A percentile compares a stretch with the other conserved stretches of the same genome.
Conservation (phyloP, 345 rosid genomes). For the Syzygium grande region DNA sequence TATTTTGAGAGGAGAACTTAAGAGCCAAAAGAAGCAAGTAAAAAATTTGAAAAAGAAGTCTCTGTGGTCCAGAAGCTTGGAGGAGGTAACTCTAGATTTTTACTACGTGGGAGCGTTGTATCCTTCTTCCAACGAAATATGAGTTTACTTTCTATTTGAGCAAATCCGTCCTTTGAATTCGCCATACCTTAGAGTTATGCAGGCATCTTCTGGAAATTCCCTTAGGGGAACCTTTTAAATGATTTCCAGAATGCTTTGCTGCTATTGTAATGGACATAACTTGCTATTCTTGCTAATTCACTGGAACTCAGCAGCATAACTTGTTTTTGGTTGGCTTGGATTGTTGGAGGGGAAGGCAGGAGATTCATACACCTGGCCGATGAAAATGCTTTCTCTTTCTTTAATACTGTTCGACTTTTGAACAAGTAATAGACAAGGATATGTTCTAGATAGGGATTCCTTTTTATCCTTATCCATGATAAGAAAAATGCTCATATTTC, state of each 20-base stretch:
- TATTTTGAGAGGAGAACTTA: slow-evolving; percentile 59
- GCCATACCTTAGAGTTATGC: neutral
- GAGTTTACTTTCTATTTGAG: neutral
- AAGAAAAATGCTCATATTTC: neutral
- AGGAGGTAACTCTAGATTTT: slow-evolving; percentile 44
- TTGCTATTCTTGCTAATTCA: neutral
- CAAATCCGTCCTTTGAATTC: neutral
- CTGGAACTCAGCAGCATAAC: neutral
- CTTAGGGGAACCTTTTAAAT: neutral
- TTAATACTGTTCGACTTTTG: neutral
- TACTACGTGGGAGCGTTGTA: neutral
- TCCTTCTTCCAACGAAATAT: neutral
- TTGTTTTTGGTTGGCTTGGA: neutral
- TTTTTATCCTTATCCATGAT: neutral
- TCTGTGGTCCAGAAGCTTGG: slow-evolving; percentile 79
- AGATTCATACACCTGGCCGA: neutral
- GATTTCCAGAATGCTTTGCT: neutral
- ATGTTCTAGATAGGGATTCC: neutral
- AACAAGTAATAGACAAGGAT: neutral
- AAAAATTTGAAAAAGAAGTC: slow-evolving; percentile 78
- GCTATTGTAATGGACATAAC: neutral
- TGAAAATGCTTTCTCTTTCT: neutral
- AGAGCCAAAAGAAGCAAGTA: slow-evolving; percentile 69
- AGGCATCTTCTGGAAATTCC: neutral
- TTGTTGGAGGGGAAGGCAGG: neutral